Evolutionary conservation across 1,284 basidiomycete genomes (phyloP).

Genomic region (Ustilago crameri): DNA sequence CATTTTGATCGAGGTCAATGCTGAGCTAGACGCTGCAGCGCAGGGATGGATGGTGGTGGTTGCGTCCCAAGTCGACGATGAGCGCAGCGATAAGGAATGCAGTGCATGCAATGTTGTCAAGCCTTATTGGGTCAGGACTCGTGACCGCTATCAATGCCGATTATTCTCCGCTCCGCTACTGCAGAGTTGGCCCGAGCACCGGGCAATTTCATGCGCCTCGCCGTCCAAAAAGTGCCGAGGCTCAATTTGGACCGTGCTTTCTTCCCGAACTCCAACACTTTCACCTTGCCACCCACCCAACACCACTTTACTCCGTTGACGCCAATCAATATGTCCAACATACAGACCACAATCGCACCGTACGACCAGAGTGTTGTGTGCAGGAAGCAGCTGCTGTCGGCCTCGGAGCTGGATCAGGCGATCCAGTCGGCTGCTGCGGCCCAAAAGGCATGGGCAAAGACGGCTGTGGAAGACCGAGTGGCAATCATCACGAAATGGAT

Average conservation of each 20-base stretch:
- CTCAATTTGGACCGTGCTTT: not conserved
- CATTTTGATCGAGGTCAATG: slow-evolving; percentile 7
- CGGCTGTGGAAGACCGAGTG: slow-evolving; percentile 78
- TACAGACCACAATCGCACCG: slow-evolving; percentile 72
- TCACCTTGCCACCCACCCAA: too few species aligned
- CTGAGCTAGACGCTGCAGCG: not conserved
- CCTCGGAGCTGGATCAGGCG: slow-evolving; percentile 73
- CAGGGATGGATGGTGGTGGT: not conserved
- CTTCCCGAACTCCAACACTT: slow-evolving; percentile 7
- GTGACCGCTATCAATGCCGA: not conserved
- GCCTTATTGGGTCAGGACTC: not conserved
- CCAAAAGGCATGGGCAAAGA: slow-evolving; percentile 79
- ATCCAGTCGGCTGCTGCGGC: slow-evolving; percentile 75
- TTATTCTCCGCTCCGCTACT: not conserved
- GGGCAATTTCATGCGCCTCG: not conserved
- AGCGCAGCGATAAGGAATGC: not conserved
- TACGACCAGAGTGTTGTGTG: slow-evolving; percentile 70
- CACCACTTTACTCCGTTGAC: too few species aligned
- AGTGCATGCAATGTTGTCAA: not conserved
- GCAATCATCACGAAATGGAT: slow-evolving; percentile 80
- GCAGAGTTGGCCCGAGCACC: not conserved
- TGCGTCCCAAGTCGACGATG: not conserved
- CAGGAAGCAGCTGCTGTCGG: slow-evolving; percentile 69
- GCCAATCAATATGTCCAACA: slow-evolving; percentile 55
- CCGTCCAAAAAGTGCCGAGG: not conserved